These are phyloP conservation scores for Anthracocystis walkeri DNA, from an alignment of 1,284 basidiomycete genomes.

Conservation along the genomic window DNA sequence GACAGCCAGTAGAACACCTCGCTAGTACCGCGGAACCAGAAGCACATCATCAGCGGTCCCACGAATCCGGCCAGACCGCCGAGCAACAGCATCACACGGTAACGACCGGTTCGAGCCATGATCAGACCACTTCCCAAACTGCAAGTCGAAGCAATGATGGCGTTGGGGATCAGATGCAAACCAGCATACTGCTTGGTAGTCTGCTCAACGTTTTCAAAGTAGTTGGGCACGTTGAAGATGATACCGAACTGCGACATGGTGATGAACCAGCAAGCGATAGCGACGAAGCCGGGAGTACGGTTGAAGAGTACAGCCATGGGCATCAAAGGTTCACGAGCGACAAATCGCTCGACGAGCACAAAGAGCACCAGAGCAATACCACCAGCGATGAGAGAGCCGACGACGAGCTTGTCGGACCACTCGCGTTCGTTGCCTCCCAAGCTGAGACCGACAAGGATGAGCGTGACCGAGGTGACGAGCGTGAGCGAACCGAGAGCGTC, in stretches of 20 bases:
- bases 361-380: slow-evolving; percentile 74
- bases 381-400: slow-evolving; percentile 58
- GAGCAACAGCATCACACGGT: slow-evolving; percentile 67
- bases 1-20: slow-evolving; percentile 68
- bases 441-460: slow-evolving; percentile 69
- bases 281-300: slow-evolving; percentile 70
- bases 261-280: slow-evolving; percentile 70
- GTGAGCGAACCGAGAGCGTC: slow-evolving; percentile 69
- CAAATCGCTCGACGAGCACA: slow-evolving; percentile 72
- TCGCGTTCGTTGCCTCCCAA: slow-evolving; percentile 66
- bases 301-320: slow-evolving; percentile 69
- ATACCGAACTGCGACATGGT: slow-evolving; percentile 70
- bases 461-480: slow-evolving; percentile 68
- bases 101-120: slow-evolving; percentile 70
- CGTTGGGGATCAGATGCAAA: slow-evolving; percentile 69
- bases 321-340: slow-evolving; percentile 70
- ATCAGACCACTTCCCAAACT: slow-evolving; percentile 69
- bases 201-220: slow-evolving; percentile 70
- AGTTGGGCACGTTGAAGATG: slow-evolving; percentile 69
- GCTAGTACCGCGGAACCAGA: slow-evolving; percentile 67
- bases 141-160: slow-evolving; percentile 69
- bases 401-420: slow-evolving; percentile 62
- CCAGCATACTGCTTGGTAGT: slow-evolving; percentile 67
- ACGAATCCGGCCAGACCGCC: slow-evolving; percentile 65
- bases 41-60: slow-evolving; percentile 69